Evolutionary conservation across 495 filamentous ascomycete species (phyloP).

Genomic region (Cercophora newfieldiana): DNA sequence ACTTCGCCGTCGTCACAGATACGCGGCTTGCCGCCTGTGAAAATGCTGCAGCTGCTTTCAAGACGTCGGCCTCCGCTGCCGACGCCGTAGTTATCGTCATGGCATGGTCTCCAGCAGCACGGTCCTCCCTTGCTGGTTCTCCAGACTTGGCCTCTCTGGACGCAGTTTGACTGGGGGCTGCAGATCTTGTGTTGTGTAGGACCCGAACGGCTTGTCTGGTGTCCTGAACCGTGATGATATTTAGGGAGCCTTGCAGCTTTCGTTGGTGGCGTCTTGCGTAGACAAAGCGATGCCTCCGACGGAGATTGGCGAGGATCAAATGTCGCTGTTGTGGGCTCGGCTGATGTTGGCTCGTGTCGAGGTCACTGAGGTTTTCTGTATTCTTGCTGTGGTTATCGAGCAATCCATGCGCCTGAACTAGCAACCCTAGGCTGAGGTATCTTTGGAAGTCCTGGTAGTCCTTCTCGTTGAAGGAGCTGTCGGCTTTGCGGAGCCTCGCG

Average conservation of each 20-base stretch:
- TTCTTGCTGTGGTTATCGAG: background rate
- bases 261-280: background rate
- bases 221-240: background rate
- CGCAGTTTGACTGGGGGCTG: background rate
- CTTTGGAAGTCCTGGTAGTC: background rate
- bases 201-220: background rate
- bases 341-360: background rate
- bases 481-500: conserved; percentile 1
- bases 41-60: background rate
- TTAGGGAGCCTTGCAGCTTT: background rate
- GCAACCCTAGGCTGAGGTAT: background rate
- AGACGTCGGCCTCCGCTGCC: background rate
- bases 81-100: background rate
- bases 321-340: background rate
- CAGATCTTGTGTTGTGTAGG: no score
- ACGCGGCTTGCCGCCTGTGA: background rate
- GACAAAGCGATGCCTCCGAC: background rate
- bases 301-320: background rate
- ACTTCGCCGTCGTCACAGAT: background rate
- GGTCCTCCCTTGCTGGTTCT: background rate
- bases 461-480: background rate
- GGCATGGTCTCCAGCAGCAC: background rate
- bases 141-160: background rate
- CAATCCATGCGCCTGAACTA: background rate
- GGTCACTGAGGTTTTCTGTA: background rate